Evolutionary conservation across 768 basidiomycete species (phyloP), one percentile per base, ranked within the genome.

Genomic region (Amanita muscaria): DNA sequence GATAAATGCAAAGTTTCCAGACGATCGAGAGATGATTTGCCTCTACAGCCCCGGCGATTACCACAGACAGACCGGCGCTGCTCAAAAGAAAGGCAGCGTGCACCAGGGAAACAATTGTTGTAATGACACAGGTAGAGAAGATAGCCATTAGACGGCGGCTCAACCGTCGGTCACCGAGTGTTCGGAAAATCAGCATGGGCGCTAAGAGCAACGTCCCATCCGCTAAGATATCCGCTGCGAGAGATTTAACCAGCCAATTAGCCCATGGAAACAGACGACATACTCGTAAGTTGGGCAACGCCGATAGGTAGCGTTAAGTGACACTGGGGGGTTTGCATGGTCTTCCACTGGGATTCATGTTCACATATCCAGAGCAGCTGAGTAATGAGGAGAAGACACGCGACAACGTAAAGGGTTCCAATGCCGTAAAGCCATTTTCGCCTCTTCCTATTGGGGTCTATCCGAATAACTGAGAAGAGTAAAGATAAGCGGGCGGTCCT

Each of bases 71-170:
- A 3, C 59, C 61, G 16, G 56, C 8, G 52, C 46, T 2, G 35
- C n/a, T 50, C 15, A 68, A 55, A 40, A 77, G 66, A 49, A 66
- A 64, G 21, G 60, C 55, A 0, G 68, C 69, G 38, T 76, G 74
- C 2, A 75, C 67, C 11, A 69, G 52, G 1, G 68, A 67, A 11
- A 65, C 66, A 23, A 69, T 51, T 6, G 68, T 76, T 5, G 73
- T 76, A 41, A 69, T 57, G 45, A 76, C 66, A 44, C 73, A 73
- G 9, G 77, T 66, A 9, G 76, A 76, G 55, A 79, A 77, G 39
- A 76, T 72, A 42, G 74, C 53, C 48, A 70, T 63, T 30, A 72
- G 60, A 16, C 66, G 66, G 1, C 62, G 55, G 4, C 70, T 67
- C 2, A 76, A 53, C 19, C 49, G 51, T 12, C 53, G 58, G 44